Evolutionary conservation across 1,139 yeast genomes (phyloP), one percentile per base, ranked within the genome.

Genomic region (Debaryomyces nepalensis): DNA sequence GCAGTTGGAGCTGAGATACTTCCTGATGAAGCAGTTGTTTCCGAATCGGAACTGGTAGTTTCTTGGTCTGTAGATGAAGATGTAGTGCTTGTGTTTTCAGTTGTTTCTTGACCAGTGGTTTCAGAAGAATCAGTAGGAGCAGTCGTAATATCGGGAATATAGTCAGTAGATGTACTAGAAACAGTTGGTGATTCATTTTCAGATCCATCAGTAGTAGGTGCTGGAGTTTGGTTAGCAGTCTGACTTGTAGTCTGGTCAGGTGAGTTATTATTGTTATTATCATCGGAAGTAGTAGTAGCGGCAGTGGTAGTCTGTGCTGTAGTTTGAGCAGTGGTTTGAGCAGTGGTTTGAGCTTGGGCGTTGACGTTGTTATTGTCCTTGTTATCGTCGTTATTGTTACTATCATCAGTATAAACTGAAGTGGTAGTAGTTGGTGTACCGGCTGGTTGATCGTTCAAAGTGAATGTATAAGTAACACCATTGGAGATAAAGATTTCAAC

Each of bases 401-500:
- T 33, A 56, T 39, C 24, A 37, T 54, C 59, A 35, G 51, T 48
- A 41, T 50, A 50, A 14, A 60, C 49, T 26, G 59, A 52, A 12
- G 77, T 70, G 15, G 59, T 55, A 14, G 75, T 68, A 11, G 61
- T 52, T 26, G 71, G 71, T 37, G 52, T 52, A 15, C 68, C 64
- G 24, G 66, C 67, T 43, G 69, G 66, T 23, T 58, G 57, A 18
- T 61, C 62, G 23, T 75, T 62, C 46, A 77, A 62, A 34, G 88
- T 82, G 49, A 69, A 68, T 6, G 90, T 84, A 51, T 73, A 80
- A 29, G 87, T 80, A 26, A 68, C 78, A 45, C 80, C 86, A 56
- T 80, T 77, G 32, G 85, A 79, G 42, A 84, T 73, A 37, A 82
- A 69, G 32, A 82, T 68, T 57, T 83, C 80, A 23, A 84, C 89